Base-by-base conservation (phyloP, 495 filamentous ascomycete genomes). In the Hypoxylon fragiforme region DNA sequence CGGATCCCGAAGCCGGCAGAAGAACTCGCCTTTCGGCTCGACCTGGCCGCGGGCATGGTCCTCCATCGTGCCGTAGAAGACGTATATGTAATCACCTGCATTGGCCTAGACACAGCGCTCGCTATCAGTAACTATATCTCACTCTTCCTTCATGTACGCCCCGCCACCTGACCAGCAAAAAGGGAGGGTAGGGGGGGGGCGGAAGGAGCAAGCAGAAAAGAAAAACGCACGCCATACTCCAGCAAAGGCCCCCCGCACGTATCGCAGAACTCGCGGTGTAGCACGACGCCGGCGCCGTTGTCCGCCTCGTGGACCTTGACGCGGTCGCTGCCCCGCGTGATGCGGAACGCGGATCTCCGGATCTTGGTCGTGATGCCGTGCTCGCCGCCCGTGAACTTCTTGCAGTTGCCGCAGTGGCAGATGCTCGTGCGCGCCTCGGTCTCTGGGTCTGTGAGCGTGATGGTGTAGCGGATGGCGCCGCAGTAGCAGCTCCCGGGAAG, bases 351-450 rank as follows among this genome's bases (percentile, higher is more conserved):
- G 4, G 75, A 70, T 16, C 73, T 70, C 7, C 82, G 74, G 12
- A 86, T 73, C 62, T 86, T 86, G n/a, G 81, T 73, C 0, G 85
- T 86, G 7, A 87, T 66, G 11, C 85, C 84, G 54, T 81, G 85
- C 49, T 82, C 81, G 14, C 77, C 75, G 18, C 85, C 84, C 46
- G 86, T 86, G 15, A 83, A 84, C 69, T 83, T 81, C 69, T 69
- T 64, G 72, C 84, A 87, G 65, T 81, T 86, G 16, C 62, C 51
- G 63, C 85, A 87, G 65, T 89, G 84, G 63, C 84, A 88, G 22
- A 89, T 67, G 0, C 80, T 83, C 0, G 83, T 86, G 35, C 84
- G 74, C 0, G 84, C 83, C 16, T 84, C 77, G n/a, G 81, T 72
- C 0, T 71, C 65, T 0, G 78, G 79, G 44, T 66, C 52, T 11